Conservation (phyloP, 2,329 filamentous ascomycete genomes). For the Colletotrichum chlorophyti region DNA sequence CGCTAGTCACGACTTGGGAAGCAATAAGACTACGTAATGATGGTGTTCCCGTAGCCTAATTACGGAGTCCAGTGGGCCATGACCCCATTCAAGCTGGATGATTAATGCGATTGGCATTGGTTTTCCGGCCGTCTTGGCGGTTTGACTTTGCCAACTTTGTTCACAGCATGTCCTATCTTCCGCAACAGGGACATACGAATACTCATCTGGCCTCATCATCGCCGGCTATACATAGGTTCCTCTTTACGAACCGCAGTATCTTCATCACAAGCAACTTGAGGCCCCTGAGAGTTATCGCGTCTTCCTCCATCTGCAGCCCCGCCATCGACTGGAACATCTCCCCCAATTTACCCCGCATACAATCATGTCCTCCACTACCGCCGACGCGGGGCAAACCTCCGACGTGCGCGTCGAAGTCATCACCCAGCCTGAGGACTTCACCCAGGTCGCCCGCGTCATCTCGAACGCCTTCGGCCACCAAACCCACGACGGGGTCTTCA, state of each 20-base stretch:
- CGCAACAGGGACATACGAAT: no score
- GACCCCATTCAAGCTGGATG: neutral
- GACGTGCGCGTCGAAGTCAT: conserved; percentile 36
- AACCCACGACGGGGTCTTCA: conserved; percentile 57
- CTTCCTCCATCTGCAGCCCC: neutral
- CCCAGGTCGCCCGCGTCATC: conserved; percentile 33
- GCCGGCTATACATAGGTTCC: no score
- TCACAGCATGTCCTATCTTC: no score
- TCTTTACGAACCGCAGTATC: neutral
- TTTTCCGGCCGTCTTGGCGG: neutral
- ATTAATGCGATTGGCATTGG: neutral
- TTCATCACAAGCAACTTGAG: neutral
- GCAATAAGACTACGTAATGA: no score
- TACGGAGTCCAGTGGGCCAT: conserved; percentile 16
- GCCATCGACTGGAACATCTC: neutral
- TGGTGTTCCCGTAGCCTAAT: neutral
- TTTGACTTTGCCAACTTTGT: neutral
- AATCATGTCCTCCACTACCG: neutral
- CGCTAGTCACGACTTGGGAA: no score
- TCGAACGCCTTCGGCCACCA: conserved; percentile 55
- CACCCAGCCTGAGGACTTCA: conserved; percentile 36
- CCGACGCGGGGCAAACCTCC: neutral
- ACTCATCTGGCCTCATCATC: no score
- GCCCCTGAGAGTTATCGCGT: neutral
- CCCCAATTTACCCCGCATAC: neutral